Conservation (phyloP, 208 protist genomes). For the Phytomonas sp. region DNA sequence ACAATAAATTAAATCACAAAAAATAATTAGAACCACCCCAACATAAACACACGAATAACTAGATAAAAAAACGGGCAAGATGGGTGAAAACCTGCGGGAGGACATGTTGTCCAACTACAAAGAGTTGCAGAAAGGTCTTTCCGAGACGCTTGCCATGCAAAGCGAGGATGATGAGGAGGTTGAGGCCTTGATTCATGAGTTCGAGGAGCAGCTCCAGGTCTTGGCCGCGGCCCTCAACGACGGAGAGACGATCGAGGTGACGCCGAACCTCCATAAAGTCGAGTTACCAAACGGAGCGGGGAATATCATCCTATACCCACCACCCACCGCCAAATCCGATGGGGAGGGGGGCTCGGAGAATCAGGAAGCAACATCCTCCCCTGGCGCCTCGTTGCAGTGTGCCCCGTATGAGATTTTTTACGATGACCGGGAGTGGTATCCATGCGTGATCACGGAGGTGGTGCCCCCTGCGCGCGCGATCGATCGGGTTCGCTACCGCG, state of each 20-base stretch:
- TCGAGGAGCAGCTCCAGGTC: conserved; percentile 27
- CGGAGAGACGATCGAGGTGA: conserved; percentile 31
- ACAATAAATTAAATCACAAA: too few relatives aligned
- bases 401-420: conserved; percentile 69
- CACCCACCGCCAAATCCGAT: neutral
- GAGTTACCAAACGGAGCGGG: conserved; percentile 6
- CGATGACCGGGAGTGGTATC: conserved; percentile 57
- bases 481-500: conserved; percentile 48
- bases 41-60: too few relatives aligned
- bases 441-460: conserved; percentile 56
- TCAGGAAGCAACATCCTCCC: neutral
- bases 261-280: conserved; percentile 22
- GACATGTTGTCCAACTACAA: conserved; percentile 1
- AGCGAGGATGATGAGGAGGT: conserved; percentile 31
- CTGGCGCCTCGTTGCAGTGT: neutral
- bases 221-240: conserved; percentile 47
- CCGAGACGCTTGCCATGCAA: conserved; percentile 7
- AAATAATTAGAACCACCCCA: neutral
- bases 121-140: neutral
- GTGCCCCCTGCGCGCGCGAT: conserved; percentile 29
- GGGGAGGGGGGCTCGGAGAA: conserved; percentile 5
- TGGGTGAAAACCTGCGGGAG: neutral
- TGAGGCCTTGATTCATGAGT: conserved; percentile 38
- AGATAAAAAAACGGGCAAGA: too few relatives aligned
- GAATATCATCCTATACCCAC: conserved; percentile 12